Evolutionary conservation across 495 filamentous ascomycete species (phyloP), one percentile per base, ranked within the genome.

Genomic region (Lasiosphaeriaceae sp.): DNA sequence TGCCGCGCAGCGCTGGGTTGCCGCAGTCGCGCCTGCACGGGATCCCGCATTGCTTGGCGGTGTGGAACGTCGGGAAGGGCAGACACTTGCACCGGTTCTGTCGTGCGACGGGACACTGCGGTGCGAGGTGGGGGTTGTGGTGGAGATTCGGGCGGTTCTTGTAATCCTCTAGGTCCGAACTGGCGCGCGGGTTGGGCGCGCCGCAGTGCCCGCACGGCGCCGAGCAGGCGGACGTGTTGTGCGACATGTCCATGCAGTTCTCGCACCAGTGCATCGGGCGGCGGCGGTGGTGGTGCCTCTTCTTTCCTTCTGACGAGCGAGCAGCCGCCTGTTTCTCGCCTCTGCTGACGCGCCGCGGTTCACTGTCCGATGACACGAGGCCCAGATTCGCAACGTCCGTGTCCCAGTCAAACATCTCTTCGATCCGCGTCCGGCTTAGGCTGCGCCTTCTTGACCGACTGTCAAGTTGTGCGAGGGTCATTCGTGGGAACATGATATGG

Each of bases 81-180:
- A 57, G 20, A 56, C 70, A 74, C 59, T 76, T 76, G 60, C 73
- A 74, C 3, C 71, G 64, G 47, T 71, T 70, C 12, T 55, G 52
- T 11, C 31, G 52, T n/a, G 68, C 61, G 9, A 70, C 46, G n/a
- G 65, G 54, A 45, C 73, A 75, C 8, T 43, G 17, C 2, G 50
- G 59, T 11, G 69, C 66, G 9, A 48, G 54, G 48, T 75, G 71
- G 4, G 55, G 55, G 11, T 41, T 20, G 12, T 47, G 20, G 41
- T 52, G 19, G 39, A 44, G 22, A 35, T n/a, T 22, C 20, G 21
- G 54, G 17, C 16, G 39, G 39, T 52, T 19, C 11, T 53, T 17
- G 20, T 4, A 7, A 2, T 14, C 14, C 12, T 11, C 16, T 5
- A 26, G 8, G 19, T 44, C 11, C 2, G 16, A 11, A 11, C 16